Base-by-base conservation (phyloP, 371 early-diverging fungal genomes). In the Rhizopus arrhizus region DNA sequence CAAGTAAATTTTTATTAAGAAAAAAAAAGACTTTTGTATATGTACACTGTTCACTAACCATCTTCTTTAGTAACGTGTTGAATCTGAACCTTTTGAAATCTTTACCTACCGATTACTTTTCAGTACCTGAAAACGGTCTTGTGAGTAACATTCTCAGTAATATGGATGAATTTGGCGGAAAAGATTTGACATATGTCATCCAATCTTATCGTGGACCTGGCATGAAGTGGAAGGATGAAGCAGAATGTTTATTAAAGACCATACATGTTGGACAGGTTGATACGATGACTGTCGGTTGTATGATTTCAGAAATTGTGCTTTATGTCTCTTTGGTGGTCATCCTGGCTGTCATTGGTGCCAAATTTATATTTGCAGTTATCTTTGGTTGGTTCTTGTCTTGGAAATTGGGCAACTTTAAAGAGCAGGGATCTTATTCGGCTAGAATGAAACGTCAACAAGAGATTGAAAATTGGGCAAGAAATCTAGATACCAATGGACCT, bases 321-420 rank as follows among this genome's bases (percentile, higher is more conserved):
- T 86, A 84, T 45, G 74, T 81, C 12, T 86, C 87, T 29, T 73
- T 88, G 16, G 69, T 79, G 11, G 80, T 88, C 40, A 84, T 86
- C 63, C 59, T 89, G 53, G 85, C 83, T 52, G 82, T 83, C 16
- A 86, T 88, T 50, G 38, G 78, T 56, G 78, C 74, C 72, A 94
- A 89, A 70, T 91, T 94, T 61, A 70, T 73, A 12, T 79, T 90
- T 64, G 92, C 94, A 4, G 65, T 91, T n/a, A 72, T 83, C 43
- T 94, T 92, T 76, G 86, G 84, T 36, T 89, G 89, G 89, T 82
- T 88, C 40, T 66, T 91, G 50, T 78, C 83, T 0, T 85, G 83
- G 70, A 77, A 84, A 38, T 68, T 86, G 42, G 89, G 85, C 47
- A 88, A 83, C 45, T 73, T 75, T 42, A 71, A 75, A 45, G 81